These are phyloP conservation scores for Orbilia javanica DNA, from an alignment of 2,329 filamentous ascomycete genomes.

Conservation along the genomic window DNA sequence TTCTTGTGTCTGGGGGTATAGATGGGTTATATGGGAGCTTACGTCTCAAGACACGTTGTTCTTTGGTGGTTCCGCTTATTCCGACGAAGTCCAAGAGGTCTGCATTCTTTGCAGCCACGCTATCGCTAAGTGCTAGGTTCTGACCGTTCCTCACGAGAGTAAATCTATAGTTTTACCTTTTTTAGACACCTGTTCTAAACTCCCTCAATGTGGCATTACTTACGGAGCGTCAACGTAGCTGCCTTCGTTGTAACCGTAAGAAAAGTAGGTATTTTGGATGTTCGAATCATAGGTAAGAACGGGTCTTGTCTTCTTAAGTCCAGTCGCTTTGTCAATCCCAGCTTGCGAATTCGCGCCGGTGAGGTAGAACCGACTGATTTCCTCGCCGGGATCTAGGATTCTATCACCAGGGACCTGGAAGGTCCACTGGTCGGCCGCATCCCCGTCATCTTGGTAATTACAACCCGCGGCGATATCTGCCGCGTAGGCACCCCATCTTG, in stretches of 20 bases:
- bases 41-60: slow-evolving; percentile 29
- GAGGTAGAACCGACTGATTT: slow-evolving; percentile 24
- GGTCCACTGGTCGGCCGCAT: slow-evolving; percentile 15
- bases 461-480: slow-evolving; percentile 20
- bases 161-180: slow-evolving; percentile 23
- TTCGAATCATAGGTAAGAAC: slow-evolving; percentile 31
- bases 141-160: slow-evolving; percentile 24
- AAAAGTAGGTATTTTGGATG: slow-evolving; percentile 41
- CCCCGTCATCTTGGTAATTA: slow-evolving; percentile 11
- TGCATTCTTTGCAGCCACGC: background rate
- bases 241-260: slow-evolving; percentile 40
- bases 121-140: background rate
- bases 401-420: slow-evolving; percentile 15
- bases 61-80: background rate
- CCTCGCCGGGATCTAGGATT: slow-evolving; percentile 23
- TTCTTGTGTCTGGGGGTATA: too few species aligned
- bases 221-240: slow-evolving; percentile 18
- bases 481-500: slow-evolving; percentile 34
- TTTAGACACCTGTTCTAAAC: background rate
- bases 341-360: background rate
- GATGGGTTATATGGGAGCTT: background rate
- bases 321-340: background rate
- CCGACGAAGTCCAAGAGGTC: slow-evolving; percentile 46
- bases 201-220: background rate
- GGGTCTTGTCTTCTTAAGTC: background rate